Evolutionary conservation across 192 early-diverging fungal genomes (phyloP).

Genomic region (Backusella tuberculispora): DNA sequence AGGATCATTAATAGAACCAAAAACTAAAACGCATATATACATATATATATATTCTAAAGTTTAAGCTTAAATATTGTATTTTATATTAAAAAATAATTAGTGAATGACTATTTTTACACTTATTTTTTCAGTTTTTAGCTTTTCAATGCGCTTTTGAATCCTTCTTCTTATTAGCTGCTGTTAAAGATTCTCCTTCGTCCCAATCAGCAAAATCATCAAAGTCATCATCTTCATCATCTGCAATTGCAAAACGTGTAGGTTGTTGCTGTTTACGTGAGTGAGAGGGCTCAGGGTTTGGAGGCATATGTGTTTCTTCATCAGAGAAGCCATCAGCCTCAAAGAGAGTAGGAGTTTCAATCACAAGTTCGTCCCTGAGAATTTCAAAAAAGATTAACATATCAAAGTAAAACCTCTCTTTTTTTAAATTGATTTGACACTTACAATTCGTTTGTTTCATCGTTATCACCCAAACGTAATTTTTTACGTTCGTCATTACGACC

Average conservation of each 20-base stretch:
- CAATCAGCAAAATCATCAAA: constrained; percentile 28
- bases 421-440: constrained; percentile 27
- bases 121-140: background rate
- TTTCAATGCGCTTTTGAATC: constrained; percentile 5
- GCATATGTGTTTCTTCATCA: background rate
- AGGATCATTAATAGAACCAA: too few species aligned
- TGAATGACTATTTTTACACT: constrained; percentile 3
- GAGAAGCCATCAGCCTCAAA: constrained; percentile 28
- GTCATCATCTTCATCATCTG: constrained; percentile 19
- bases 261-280: constrained; percentile 4
- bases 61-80: too few species aligned
- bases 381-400: background rate
- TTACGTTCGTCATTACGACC: background rate
- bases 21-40: too few species aligned
- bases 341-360: constrained; percentile 47
- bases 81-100: constrained; percentile 1
- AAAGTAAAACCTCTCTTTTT: background rate
- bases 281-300: background rate
- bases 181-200: constrained; percentile 16
- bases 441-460: constrained; percentile 40
- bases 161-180: background rate
- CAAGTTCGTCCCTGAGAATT: constrained; percentile 55
- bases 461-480: constrained; percentile 17
- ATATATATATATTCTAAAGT: too few species aligned
- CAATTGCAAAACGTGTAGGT: background rate